Conservation (phyloP, 1,284 basidiomycete species). For the Fomes fomentarius region DNA sequence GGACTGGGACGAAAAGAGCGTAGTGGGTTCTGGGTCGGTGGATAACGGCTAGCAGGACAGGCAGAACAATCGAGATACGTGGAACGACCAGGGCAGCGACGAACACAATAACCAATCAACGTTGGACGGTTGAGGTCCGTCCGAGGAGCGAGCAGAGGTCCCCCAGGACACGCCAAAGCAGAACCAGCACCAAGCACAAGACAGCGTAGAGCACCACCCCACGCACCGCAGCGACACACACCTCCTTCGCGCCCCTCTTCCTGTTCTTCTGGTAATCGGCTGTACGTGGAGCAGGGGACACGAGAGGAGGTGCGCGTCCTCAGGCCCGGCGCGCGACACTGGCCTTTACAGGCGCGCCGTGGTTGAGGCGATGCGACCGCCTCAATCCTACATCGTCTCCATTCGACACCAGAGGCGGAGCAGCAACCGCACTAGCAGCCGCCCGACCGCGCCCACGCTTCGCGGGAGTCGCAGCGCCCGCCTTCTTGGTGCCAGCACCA, state of each 20-base stretch:
- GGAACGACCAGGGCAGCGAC: too few relatives aligned
- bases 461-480: conserved; percentile 1
- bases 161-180: conserved; percentile 6
- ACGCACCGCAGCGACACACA: background rate
- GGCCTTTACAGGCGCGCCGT: conserved; percentile 3
- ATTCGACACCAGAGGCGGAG: background rate
- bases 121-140: too few relatives aligned
- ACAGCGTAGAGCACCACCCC: background rate
- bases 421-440: background rate
- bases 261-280: background rate
- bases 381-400: conserved; percentile 9
- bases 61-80: too few relatives aligned
- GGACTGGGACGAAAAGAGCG: too few relatives aligned
- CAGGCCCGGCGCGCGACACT: conserved; percentile 10
- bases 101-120: too few relatives aligned
- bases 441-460: conserved; percentile 12
- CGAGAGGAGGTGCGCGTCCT: conserved; percentile 5
- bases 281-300: background rate
- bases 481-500: conserved; percentile 17
- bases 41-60: too few relatives aligned
- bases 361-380: conserved; percentile 16
- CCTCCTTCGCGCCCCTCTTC: background rate
- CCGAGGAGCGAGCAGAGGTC: conserved; percentile 7
- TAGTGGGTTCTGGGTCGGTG: too few relatives aligned
- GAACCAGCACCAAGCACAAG: conserved; percentile 3